Evolutionary conservation across 2,329 filamentous ascomycete species (phyloP).

Genomic region (Thelonectria olida): DNA sequence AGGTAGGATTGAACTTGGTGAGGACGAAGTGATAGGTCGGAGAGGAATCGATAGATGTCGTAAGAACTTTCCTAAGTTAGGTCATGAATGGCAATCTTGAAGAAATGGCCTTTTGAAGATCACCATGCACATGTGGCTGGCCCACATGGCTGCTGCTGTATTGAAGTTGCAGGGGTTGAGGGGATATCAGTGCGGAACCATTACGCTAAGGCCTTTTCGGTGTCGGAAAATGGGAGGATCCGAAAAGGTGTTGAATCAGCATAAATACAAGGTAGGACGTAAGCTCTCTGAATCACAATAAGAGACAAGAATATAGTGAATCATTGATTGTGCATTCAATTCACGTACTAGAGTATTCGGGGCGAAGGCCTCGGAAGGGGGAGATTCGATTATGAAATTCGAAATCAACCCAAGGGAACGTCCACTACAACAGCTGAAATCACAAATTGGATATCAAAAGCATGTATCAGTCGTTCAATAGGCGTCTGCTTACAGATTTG

Average conservation of each 20-base stretch:
- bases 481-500: conserved; percentile 41
- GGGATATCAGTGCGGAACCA: conserved; percentile 20
- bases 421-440: no score
- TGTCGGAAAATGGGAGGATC: conserved; percentile 34
- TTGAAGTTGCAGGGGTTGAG: conserved; percentile 1
- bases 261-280: no score
- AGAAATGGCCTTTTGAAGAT: conserved; percentile 1
- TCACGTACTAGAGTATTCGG: no score
- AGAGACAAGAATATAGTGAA: no score
- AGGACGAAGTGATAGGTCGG: conserved; percentile 28
- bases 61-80: neutral
- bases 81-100: neutral
- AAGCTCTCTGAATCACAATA: no score
- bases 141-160: neutral
- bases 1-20: neutral
- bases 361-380: no score
- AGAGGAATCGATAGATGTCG: neutral
- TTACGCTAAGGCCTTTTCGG: conserved; percentile 38
- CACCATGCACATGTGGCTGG: conserved; percentile 6
- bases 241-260: conserved; percentile 8
- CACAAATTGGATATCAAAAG: neutral
- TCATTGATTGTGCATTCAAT: no score
- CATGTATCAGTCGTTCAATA: conserved; percentile 44
- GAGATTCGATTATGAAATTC: no score
- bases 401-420: no score